These are phyloP conservation scores for Suillus clintonianus DNA, from an alignment of 768 basidiomycete genomes.

Conservation along the genomic window DNA sequence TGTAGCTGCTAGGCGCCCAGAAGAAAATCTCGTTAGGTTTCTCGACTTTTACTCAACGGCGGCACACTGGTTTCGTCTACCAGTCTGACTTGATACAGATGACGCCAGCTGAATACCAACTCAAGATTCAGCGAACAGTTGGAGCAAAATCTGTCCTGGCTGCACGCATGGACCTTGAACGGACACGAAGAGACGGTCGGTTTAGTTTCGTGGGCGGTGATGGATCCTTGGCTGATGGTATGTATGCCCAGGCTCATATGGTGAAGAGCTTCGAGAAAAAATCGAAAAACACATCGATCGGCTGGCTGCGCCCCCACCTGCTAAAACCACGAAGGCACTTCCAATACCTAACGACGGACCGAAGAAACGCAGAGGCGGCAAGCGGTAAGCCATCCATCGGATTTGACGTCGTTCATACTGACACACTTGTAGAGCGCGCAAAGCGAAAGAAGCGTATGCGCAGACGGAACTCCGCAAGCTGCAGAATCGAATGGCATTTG, in stretches of 20 bases:
- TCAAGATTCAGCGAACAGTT: slow-evolving; percentile 91
- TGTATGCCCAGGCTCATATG: slow-evolving; percentile 63
- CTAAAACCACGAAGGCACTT: slow-evolving; percentile 90
- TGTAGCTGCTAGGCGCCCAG: slow-evolving; percentile 89
- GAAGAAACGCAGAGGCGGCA: slow-evolving; percentile 94
- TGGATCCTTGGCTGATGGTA: background rate
- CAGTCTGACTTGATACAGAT: slow-evolving; percentile 87
- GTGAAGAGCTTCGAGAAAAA: slow-evolving; percentile 76
- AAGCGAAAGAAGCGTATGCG: slow-evolving; percentile 98
- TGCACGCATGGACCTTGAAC: slow-evolving; percentile 92
- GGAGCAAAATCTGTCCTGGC: slow-evolving; percentile 91
- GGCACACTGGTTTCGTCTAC: slow-evolving; percentile 96
- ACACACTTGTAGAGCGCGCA: slow-evolving; percentile 68
- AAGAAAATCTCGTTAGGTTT: slow-evolving; percentile 92
- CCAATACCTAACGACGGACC: slow-evolving; percentile 94
- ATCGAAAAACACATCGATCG: slow-evolving; percentile 93
- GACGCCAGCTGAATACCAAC: slow-evolving; percentile 86
- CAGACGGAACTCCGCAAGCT: slow-evolving; percentile 96
- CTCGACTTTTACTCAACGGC: slow-evolving; percentile 81
- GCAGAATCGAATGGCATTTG: slow-evolving; percentile 96
- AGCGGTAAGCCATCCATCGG: slow-evolving; percentile 56
- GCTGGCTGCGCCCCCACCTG: slow-evolving; percentile 90
- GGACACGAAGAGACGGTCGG: slow-evolving; percentile 77
- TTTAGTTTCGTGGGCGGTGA: slow-evolving; percentile 1
- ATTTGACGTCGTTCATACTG: background rate